These are phyloP conservation scores for Penicillium sp. DNA, from an alignment of 2,329 filamentous ascomycete species.

Conservation along the genomic window DNA sequence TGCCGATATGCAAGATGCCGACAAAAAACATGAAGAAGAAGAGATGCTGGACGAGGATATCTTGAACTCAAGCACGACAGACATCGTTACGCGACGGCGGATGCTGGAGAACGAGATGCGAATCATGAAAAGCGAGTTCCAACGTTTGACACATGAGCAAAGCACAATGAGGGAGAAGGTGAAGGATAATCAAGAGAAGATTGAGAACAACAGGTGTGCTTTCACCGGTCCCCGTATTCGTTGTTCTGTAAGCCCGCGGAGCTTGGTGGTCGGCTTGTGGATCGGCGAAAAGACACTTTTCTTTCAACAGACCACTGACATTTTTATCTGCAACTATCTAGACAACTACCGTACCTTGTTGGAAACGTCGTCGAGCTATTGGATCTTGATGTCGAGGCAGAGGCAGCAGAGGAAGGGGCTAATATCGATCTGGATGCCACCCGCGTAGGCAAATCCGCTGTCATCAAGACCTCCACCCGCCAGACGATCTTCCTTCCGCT, in stretches of 20 bases:
- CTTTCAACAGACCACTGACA: conserved; percentile 12
- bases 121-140: conserved; percentile 97
- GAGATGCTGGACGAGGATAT: conserved; percentile 92
- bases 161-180: conserved; percentile 97
- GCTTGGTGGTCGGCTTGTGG: conserved; percentile 12
- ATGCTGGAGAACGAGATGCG: conserved; percentile 95
- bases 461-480: conserved; percentile 98
- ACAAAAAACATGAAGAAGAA: conserved; percentile 66
- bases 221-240: background rate
- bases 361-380: conserved; percentile 97
- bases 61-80: conserved; percentile 85
- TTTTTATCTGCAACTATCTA: conserved; percentile 38
- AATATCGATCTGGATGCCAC: conserved; percentile 98
- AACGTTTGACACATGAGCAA: conserved; percentile 92
- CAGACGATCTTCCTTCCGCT: conserved; percentile 98
- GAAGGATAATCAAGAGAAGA: conserved; percentile 98
- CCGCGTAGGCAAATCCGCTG: conserved; percentile 93
- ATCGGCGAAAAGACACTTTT: background rate
- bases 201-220: conserved; percentile 89
- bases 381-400: conserved; percentile 91
- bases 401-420: conserved; percentile 94
- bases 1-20: conserved; percentile 86
- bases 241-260: conserved; percentile 11
- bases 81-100: conserved; percentile 86
- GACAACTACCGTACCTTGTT: conserved; percentile 96